Base-by-base conservation (phyloP, 2,329 filamentous ascomycete species). In the Diplodia intermedia region DNA sequence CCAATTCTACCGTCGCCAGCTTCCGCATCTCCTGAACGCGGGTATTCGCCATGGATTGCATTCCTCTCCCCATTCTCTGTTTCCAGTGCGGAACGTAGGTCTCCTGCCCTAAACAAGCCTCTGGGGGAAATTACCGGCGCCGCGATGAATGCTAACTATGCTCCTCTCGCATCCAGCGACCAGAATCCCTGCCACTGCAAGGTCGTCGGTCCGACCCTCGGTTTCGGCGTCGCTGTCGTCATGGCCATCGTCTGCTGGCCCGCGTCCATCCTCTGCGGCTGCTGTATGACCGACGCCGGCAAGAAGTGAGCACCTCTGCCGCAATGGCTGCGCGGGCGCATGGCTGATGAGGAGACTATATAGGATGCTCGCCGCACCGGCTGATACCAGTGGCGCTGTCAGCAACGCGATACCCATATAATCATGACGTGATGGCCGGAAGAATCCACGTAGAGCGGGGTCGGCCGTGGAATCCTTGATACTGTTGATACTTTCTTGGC, bases 121-220 rank as follows among this genome's bases (percentile, higher is more conserved):
- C 50, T 31, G 38, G 29, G 12, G 54, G 62, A 9, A 65, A 23
- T 43, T 40, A 18, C 40, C 50, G 31, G 47, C 50, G 61, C 31
- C 26, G 14, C 18, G 18, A 62, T 12, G 18, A 50, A 23, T n/a
- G 20, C 36, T 67, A n/a, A 50, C 23, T 33, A 38, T 54, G 55
- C 31, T 31, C 3, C 29, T 33, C 47, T 40, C 29, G 29, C 55
- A 20, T 26, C 77, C 55, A 86, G 84, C 9, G 80, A 86, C 69
- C 83, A 87, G 71, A 87, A 87, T 67, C 85, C 85, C 3, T 87
- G 85, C 67, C 83, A 82, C 70, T 86, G 84, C 73, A 87, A 87
- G 73, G 79, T 87, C 9, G 80, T 87, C 33, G 85, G 85, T 1
- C 85, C 85, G 47, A 87, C 84, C 1, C 72, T 87, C 53, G 85